Base-by-base conservation (phyloP, 805 yeast genomes). In the Phaffomyces antillensis region DNA sequence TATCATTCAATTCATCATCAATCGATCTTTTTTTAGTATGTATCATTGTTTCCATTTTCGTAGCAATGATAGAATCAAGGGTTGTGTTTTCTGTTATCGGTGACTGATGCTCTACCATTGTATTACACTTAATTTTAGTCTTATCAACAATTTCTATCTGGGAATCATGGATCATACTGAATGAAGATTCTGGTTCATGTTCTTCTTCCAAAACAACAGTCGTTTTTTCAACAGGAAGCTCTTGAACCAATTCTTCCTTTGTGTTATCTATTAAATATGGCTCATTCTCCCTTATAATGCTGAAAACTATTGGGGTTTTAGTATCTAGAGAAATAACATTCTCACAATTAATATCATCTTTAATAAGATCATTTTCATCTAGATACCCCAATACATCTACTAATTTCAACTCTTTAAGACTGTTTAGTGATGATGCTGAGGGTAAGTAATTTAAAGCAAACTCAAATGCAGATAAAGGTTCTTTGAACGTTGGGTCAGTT, bases 1-100 rank as follows among this genome's bases (percentile, higher is more conserved):
- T 46, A 8, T 41, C 44, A 4, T 55, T 50, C 16, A 55, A 37
- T 6, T 55, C 57, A 15, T 49, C 51, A 42, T 55, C 57, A 28
- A 54, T 33, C 3, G 37, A 13, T 25, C 52, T 45, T 36, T 50
- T 53, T 1, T 13, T 37, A 12, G 12, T 15, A n/a, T 41, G 39
- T n/a, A 38, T 11, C 16, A 36, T n/a, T 5, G 49, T 40, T 13
- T 18, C 36, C 46, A 48, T 45, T 26, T 23, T 42, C 7, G 46
- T 47, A 5, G 44, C 44, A 16, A 28, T 30, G 15, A 37, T 10
- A 13, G 40, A 34, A 18, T 44, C 42, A 24, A 39, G 8, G 2
- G 16, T 9, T 1, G 39, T 31, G 3, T 25, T 26, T 11, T 24
- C 26, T 3, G 17, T 16, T 28, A 11, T 13, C 10, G 13, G 12